Base-by-base conservation (phyloP, 2,329 filamentous ascomycete species). In the Trichoderma atrobrunneum region DNA sequence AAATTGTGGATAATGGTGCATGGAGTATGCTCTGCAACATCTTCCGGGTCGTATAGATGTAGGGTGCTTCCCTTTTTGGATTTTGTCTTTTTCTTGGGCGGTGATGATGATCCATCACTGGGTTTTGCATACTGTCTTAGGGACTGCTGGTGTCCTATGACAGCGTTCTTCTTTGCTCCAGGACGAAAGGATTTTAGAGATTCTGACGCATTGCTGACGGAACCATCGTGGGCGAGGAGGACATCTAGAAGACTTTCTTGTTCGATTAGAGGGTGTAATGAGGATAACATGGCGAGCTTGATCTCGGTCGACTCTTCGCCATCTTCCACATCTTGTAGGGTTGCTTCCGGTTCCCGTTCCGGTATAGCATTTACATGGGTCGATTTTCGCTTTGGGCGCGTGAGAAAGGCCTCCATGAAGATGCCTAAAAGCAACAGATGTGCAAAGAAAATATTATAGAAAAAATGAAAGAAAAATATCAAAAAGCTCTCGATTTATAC, bases 1-100 rank as follows among this genome's bases (percentile, higher is more conserved):
- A 98, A 98, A 78, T 97, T 96, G 81, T 97, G 94, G 70, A 98
- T 90, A 75, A 98, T 92, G 12, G 93, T 95, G 82, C 95, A 98
- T 1, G 96, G 94, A 0, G 95, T 97, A 78, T 97, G 88, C 28
- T 88, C 86, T 63, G 93, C 92, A 60, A 98, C 89, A 76, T 97
- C 94, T 51, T 89, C 85, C 0, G 95, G 93, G 56, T 93, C 90
- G 80, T 92, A 98, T 0, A 98, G 85, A 78, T 95, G 92, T 2
- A 98, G 82, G 0, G 95, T 98, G 76, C 90, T 89, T 14, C 95
- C 95, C 78, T 92, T 97, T 77, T 89, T 92, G 0, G 92, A 90
- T 73, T 93, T 82, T 0, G 87, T 74, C 74, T 84, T 88, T 77
- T 86, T 88, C 77, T 84, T 87, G 32, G 72, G 74, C 2, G 77